phyloP scores from a whole-genome alignment of 2,329 filamentous ascomycete species.

The Beauveria sp. region DNA sequence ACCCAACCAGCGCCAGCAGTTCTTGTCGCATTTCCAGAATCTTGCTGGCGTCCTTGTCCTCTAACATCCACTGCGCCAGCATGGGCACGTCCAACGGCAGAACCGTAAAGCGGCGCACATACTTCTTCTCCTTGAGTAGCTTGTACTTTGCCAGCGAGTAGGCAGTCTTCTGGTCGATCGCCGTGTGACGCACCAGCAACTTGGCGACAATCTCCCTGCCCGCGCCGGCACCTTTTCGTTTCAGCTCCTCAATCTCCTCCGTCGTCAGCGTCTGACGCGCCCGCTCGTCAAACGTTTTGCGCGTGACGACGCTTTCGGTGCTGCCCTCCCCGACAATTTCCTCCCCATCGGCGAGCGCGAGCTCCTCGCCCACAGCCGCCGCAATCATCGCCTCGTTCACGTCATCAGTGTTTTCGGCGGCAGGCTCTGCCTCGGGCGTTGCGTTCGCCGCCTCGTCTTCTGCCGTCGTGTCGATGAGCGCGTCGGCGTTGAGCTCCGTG shows the following conservation, averaged over 20 bases:
- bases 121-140: conserved; percentile 88
- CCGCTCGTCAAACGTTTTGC: conserved; percentile 52
- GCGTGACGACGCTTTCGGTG: conserved; percentile 33
- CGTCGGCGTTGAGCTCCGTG: conserved; percentile 75
- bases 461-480: conserved; percentile 43
- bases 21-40: conserved; percentile 86
- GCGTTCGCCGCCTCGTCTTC: conserved; percentile 27
- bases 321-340: conserved; percentile 19
- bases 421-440: conserved; percentile 22
- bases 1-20: conserved; percentile 69
- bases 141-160: conserved; percentile 97
- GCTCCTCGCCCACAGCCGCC: conserved; percentile 31
- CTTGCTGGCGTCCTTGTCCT: conserved; percentile 71
- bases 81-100: conserved; percentile 73
- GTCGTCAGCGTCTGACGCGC: conserved; percentile 70
- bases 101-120: conserved; percentile 78
- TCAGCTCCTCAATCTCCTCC: conserved; percentile 67
- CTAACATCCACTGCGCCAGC: conserved; percentile 68
- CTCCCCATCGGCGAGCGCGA: conserved; percentile 34
- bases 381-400: conserved; percentile 34
- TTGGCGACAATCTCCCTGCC: conserved; percentile 90
- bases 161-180: conserved; percentile 85
- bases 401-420: conserved; percentile 34
- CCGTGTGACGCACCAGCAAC: conserved; percentile 80
- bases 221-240: conserved; percentile 65